Base-by-base conservation (phyloP, 805 yeast species). In the Ogataea paradorogensis region DNA sequence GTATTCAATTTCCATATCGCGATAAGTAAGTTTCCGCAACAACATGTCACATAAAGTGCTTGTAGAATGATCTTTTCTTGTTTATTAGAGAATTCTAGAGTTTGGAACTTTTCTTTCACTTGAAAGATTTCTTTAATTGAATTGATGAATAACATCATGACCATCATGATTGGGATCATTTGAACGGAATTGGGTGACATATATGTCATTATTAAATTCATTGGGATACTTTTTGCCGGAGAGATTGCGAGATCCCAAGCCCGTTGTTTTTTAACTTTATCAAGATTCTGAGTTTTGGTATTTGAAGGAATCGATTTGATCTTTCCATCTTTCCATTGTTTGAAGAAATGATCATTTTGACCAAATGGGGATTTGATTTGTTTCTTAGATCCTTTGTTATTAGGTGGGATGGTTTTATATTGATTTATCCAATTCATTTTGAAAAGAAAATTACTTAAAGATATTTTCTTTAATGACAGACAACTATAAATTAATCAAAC, bases 181-280 rank as follows among this genome's bases (percentile, higher is more conserved):
- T 93, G 98, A 20, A 93, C 66, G 3, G 95, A 77, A 53, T 84
- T 83, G 23, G 98, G 98, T 0, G 96, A 80, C 87, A 91, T 86
- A 61, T 87, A 93, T 45, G 88, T 80, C 95, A 91, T 87, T 33
- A 87, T 67, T 35, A 85, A 61, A 55, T 87, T 93, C 95, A 88
- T 84, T 7, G 97, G 95, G n/a, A 93, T 73, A 21, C 47, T 56
- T 58, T 89, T 91, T 2, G 88, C 85, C 0, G 97, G 96, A 1
- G 80, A 78, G 11, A 76, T 62, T 2, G 96, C 95, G 27, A 85
- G 57, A 42, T 85, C 93, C 95, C 96, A 88, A 0, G 95, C 90
- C 54, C 84, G 84, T 54, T 81, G 75, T 15, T 66, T 58, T 51
- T 69, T 74, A 41, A 74, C 59, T 28, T 62, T 63, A 27, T 63